Evolutionary conservation across 2,329 filamentous ascomycete genomes (phyloP).

Genomic region (Claviceps pusilla): DNA sequence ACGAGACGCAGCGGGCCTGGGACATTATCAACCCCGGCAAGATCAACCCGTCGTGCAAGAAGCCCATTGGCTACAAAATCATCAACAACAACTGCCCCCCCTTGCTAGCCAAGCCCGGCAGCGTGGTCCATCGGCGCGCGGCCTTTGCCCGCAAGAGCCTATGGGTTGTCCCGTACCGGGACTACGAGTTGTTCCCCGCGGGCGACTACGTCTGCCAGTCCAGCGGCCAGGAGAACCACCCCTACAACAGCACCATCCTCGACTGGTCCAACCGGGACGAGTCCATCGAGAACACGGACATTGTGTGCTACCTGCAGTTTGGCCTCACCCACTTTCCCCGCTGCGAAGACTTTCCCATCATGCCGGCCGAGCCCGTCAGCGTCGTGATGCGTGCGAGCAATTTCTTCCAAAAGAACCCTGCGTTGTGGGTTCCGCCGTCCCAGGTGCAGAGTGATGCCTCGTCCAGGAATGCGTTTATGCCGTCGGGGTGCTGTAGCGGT

Average conservation of each 20-base stretch:
- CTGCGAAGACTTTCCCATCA: constrained; percentile 53
- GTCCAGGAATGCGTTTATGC: constrained; percentile 9
- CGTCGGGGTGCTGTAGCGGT: constrained; percentile 4
- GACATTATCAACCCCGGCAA: constrained; percentile 27
- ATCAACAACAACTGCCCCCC: constrained; percentile 30
- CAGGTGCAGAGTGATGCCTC: constrained; percentile 18
- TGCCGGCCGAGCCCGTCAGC: constrained; percentile 44
- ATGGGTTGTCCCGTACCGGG: constrained; percentile 28
- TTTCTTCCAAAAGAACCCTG: constrained; percentile 37
- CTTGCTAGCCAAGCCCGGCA: constrained; percentile 26
- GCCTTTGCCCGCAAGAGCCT: constrained; percentile 27
- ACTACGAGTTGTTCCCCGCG: constrained; percentile 27
- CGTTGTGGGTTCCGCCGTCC: constrained; percentile 32
- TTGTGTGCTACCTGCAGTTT: constrained; percentile 36
- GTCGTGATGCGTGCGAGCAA: constrained; percentile 35
- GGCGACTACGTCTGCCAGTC: constrained; percentile 33
- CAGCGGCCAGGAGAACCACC: constrained; percentile 15
- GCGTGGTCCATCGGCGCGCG: constrained; percentile 23
- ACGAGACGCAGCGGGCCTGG: constrained; percentile 14
- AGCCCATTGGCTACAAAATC: constrained; percentile 31
- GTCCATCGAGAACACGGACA: constrained; percentile 32
- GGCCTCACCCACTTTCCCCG: constrained; percentile 46
- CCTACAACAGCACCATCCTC: constrained; percentile 17
- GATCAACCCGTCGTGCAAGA: constrained; percentile 25
- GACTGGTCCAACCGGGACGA: constrained; percentile 36